Conservation (phyloP, 176 grass and related monocot genomes). For the Oryza coarctata region DNA sequence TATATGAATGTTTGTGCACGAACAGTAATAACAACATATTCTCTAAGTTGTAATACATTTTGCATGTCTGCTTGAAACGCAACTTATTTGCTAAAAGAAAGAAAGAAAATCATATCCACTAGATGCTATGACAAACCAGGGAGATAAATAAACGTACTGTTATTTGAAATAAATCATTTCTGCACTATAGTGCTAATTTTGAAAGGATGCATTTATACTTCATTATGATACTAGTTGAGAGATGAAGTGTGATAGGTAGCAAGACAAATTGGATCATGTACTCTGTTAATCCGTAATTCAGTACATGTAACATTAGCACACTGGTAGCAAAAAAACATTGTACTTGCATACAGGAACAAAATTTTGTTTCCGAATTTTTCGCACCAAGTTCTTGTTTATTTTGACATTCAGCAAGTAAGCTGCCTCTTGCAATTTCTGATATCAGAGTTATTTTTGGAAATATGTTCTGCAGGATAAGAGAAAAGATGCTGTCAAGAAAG, state of each 20-base stretch:
- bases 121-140: neutral
- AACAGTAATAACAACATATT: neutral
- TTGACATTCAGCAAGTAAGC: neutral
- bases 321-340: neutral
- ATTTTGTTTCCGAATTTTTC: neutral
- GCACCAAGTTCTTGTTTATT: constrained; percentile 1
- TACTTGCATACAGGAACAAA: neutral
- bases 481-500: constrained; percentile 99
- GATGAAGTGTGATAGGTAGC: neutral
- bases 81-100: neutral
- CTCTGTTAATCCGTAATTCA: neutral
- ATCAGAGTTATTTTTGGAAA: neutral
- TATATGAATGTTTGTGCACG: neutral
- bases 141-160: neutral
- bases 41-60: neutral
- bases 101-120: neutral
- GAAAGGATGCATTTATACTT: neutral
- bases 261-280: neutral
- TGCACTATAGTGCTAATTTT: neutral
- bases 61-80: neutral
- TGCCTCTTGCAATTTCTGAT: constrained; percentile 16
- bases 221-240: neutral
- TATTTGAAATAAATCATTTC: neutral
- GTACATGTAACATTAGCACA: neutral
- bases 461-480: constrained; percentile 77